phyloP scores from a whole-genome alignment of 257 asterid species.

The Eustoma russellianum region DNA sequence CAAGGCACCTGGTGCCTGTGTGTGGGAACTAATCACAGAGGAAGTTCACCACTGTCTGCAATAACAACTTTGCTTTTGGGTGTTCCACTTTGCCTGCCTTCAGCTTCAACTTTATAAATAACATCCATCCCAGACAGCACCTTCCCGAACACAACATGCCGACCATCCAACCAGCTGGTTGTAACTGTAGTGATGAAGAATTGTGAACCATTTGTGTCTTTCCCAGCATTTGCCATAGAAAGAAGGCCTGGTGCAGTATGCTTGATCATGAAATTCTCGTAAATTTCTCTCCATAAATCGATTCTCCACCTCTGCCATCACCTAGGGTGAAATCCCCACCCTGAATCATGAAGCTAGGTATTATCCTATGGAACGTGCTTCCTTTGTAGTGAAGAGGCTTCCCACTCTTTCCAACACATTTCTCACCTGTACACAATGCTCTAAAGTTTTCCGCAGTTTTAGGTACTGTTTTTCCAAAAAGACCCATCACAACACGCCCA shows the following conservation, averaged over 20 bases:
- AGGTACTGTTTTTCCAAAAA: constrained; percentile 88
- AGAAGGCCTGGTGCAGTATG: constrained; percentile 84
- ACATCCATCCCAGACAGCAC: constrained; percentile 95
- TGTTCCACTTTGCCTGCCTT: constrained; percentile 73
- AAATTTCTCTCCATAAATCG: constrained; percentile 79
- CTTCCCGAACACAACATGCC: constrained; percentile 89
- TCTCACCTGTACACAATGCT: constrained; percentile 96
- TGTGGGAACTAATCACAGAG: constrained; percentile 19
- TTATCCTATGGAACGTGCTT: constrained; percentile 81
- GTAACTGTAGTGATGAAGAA: constrained; percentile 99
- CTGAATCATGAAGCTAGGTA: constrained; percentile 97
- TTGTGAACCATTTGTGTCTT: constrained; percentile 88
- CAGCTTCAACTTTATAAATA: constrained; percentile 88
- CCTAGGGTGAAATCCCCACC: constrained; percentile 98
- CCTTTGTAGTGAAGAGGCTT: constrained; percentile 91
- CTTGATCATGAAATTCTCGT: constrained; percentile 90
- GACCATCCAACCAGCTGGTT: constrained; percentile 95
- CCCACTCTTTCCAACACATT: constrained; percentile 77
- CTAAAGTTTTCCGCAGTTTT: constrained; percentile 91
- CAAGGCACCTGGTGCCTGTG: too few relatives aligned
- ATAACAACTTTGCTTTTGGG: constrained; percentile 74
- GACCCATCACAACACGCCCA: constrained; percentile 88
- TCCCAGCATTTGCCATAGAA: constrained; percentile 95
- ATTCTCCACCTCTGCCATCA: constrained; percentile 97
- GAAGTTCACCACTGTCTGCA: constrained; percentile 79